phyloP scores from a whole-genome alignment of 2,329 filamentous ascomycete species.

The Pyrenochaeta sp. region DNA sequence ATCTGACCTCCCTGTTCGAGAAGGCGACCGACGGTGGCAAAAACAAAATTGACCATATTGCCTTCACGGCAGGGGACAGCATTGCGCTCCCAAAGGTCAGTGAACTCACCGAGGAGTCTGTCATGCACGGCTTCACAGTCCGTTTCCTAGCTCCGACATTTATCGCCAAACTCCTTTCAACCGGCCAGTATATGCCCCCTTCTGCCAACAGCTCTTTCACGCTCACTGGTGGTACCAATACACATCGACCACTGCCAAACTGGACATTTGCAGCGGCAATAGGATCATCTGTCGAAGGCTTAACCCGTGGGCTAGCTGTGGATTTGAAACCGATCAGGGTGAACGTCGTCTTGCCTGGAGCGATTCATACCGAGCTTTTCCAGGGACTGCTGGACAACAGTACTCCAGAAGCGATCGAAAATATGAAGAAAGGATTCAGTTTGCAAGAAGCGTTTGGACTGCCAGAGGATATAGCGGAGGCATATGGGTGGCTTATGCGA shows the following conservation, averaged over 20 bases:
- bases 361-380: constrained; percentile 53
- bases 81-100: constrained; percentile 28
- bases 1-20: constrained; percentile 36
- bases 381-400: constrained; percentile 26
- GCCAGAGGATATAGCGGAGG: constrained; percentile 53
- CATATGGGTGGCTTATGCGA: constrained; percentile 56
- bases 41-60: constrained; percentile 46
- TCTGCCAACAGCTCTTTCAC: constrained; percentile 47
- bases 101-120: constrained; percentile 31
- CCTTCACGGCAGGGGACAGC: constrained; percentile 39
- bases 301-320: constrained; percentile 50
- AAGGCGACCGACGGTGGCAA: constrained; percentile 33
- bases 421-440: constrained; percentile 24
- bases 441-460: constrained; percentile 34
- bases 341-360: constrained; percentile 54
- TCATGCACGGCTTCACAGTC: constrained; percentile 37
- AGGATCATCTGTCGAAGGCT: constrained; percentile 38
- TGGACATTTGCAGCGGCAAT: constrained; percentile 42
- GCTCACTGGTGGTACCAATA: constrained; percentile 51
- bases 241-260: constrained; percentile 44
- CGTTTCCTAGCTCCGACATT: constrained; percentile 48
- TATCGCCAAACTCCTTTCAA: constrained; percentile 52
- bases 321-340: constrained; percentile 55
- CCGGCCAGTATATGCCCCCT: constrained; percentile 44
- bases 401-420: constrained; percentile 21